phyloP scores from a whole-genome alignment of 192 early-diverging fungal genomes.

The Rhizophagus clarus region DNA sequence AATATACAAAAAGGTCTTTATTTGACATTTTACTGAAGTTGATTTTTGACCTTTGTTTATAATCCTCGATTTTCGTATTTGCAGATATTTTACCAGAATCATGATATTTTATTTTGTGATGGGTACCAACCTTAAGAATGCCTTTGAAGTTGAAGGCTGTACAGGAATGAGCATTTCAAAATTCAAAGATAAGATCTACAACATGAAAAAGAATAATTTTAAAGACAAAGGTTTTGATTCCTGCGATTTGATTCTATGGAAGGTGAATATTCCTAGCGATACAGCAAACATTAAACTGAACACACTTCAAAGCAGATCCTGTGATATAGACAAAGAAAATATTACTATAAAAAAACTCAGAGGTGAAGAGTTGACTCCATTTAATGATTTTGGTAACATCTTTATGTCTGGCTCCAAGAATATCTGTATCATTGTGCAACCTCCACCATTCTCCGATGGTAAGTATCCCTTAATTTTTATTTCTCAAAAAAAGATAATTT shows the following conservation, averaged over 20 bases:
- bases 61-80: slow-evolving; percentile 27
- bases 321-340: slow-evolving; percentile 13
- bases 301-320: slow-evolving; percentile 25
- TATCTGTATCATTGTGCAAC: slow-evolving; percentile 7
- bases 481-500: neutral
- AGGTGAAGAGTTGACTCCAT: slow-evolving; percentile 18
- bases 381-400: slow-evolving; percentile 20
- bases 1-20: too few species aligned
- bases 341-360: slow-evolving; percentile 23
- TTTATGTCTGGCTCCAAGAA: slow-evolving; percentile 21
- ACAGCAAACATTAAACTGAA: slow-evolving; percentile 23
- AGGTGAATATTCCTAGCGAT: slow-evolving; percentile 29
- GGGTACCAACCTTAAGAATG: neutral
- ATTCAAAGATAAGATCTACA: slow-evolving; percentile 11
- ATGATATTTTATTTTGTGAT: slow-evolving; percentile 29
- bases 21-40: too few species aligned
- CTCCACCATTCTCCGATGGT: neutral
- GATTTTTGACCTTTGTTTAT: neutral
- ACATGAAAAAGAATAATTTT: slow-evolving; percentile 25
- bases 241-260: slow-evolving; percentile 9
- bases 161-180: slow-evolving; percentile 20
- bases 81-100: slow-evolving; percentile 17
- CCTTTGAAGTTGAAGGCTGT: neutral
- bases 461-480: slow-evolving; percentile 23
- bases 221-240: slow-evolving; percentile 9